phyloP scores from a whole-genome alignment of 2,329 filamentous ascomycete species.

The Blumeriella jaapii region DNA sequence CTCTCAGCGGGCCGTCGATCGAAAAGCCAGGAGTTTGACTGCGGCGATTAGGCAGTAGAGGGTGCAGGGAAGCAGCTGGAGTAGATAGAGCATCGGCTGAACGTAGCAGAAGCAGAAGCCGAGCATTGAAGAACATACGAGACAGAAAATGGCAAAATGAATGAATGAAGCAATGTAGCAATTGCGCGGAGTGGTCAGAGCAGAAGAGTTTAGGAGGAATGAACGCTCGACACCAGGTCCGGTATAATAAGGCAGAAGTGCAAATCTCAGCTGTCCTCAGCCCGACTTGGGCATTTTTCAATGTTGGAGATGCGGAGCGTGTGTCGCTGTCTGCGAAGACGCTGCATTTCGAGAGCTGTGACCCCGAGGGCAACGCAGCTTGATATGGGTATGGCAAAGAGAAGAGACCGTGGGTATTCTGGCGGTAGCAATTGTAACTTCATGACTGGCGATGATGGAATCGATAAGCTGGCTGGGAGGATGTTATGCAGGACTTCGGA shows the following conservation, averaged over 20 bases:
- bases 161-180: too few species aligned
- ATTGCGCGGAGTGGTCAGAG: too few species aligned
- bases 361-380: conserved; percentile 34
- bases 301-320: conserved; percentile 17
- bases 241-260: conserved; percentile 55
- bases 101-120: too few species aligned
- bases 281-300: conserved; percentile 29
- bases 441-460: too few species aligned
- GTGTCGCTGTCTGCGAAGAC: conserved; percentile 41
- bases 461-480: too few species aligned
- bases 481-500: too few species aligned
- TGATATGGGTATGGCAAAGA: conserved; percentile 38
- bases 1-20: conserved; percentile 48
- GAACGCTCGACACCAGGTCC: conserved; percentile 47
- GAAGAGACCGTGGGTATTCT: conserved; percentile 23
- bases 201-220: too few species aligned
- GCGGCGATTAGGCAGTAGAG: conserved; percentile 55
- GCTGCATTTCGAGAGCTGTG: conserved; percentile 37
- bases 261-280: conserved; percentile 43
- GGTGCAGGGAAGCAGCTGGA: conserved; percentile 40
- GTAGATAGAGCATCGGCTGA: conserved; percentile 36
- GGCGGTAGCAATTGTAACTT: too few species aligned
- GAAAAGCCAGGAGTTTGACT: conserved; percentile 51
- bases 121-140: too few species aligned
- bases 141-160: too few species aligned